Evolutionary conservation across 2,329 filamentous ascomycete species (phyloP).

Genomic region (Incumbomyces lentus): DNA sequence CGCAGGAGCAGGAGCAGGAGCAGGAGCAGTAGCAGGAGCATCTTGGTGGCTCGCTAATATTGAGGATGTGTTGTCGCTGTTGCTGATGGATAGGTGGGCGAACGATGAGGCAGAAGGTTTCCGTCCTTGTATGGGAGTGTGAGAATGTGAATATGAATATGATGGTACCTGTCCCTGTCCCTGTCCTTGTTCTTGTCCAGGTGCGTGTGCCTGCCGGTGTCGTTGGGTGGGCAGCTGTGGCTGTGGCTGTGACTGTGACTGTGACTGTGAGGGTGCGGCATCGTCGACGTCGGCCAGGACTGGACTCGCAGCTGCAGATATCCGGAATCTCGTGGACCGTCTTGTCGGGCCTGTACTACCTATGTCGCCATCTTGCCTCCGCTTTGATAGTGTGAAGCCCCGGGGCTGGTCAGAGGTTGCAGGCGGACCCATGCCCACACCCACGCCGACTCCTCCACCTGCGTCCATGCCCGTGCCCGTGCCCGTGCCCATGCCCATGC

Average conservation of each 20-base stretch:
- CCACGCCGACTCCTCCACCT: no score
- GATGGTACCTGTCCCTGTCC: no score
- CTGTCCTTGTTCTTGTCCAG: no score
- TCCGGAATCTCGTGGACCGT: conserved; percentile 12
- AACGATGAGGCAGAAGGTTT: conserved; percentile 7
- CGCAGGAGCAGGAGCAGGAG: no score
- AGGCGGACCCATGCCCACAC: not conserved
- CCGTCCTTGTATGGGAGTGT: no score
- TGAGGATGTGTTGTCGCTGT: not conserved
- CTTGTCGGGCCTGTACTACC: conserved; percentile 19
- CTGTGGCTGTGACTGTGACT: no score
- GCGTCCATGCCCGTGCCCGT: no score
- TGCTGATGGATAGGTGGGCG: conserved; percentile 7
- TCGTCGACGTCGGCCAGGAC: conserved; percentile 20
- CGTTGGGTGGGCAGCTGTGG: no score
- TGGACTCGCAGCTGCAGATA: conserved; percentile 15
- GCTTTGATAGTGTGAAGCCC: not conserved
- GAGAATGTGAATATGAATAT: no score
- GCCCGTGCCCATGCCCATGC: no score
- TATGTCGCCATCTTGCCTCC: conserved; percentile 16
- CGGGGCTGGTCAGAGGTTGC: conserved; percentile 1
- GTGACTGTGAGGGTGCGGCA: conserved; percentile 22
- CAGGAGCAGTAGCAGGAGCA: conserved; percentile 8
- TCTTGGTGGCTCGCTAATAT: conserved; percentile 10
- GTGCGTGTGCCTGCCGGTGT: no score